Evolutionary conservation across 2,329 filamentous ascomycete species (phyloP), one percentile per base, ranked within the genome.

Genomic region (Calycina herbarum): DNA sequence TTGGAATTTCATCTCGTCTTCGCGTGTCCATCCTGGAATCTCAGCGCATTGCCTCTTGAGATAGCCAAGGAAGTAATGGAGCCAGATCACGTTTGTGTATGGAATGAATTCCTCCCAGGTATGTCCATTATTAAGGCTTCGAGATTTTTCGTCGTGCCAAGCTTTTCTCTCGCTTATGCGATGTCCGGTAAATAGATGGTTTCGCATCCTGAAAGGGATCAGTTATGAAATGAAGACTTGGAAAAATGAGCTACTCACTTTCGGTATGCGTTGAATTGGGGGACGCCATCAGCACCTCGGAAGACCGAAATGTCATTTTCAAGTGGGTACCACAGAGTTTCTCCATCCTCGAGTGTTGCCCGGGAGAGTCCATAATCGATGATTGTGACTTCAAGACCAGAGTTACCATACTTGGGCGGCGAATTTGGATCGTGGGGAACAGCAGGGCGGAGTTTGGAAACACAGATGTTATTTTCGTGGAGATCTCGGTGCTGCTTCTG

Each of bases 51-150:
- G 29, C 10, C 64, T 63, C 40, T 64, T 87, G 75, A 74, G 67
- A 74, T 86, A 87, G 42, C 80, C 77, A 70, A 87, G 87, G 5
- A 88, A 77, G 68, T 88, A 89, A 2, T 85, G 83, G 54, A 89
- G 79, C 87, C 87, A 89, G 20, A 89, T 77, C 1, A 89, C 85
- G 68, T 89, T 89, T 4, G 85, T 88, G 74, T 89, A 89, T 0
- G 87, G 85, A 33, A 80, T 80, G 69, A 84, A 82, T 0, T 77
- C 79, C 5, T 78, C 75, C 87, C 87, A 89, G 1, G 80, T 78
- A 3, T 65, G 67, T 15, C 61, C 57, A 45, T 66, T 65, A 24
- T 51, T n/a, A 2, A 33, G 29, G 5, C 15, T 64, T 5, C 40
- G 48, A n/a, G 61, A 64, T 17, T 54, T 31, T 7, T 66, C 65